Evolutionary conservation across 345 rosid genomes (phyloP).

Genomic region (Salix brachista): DNA sequence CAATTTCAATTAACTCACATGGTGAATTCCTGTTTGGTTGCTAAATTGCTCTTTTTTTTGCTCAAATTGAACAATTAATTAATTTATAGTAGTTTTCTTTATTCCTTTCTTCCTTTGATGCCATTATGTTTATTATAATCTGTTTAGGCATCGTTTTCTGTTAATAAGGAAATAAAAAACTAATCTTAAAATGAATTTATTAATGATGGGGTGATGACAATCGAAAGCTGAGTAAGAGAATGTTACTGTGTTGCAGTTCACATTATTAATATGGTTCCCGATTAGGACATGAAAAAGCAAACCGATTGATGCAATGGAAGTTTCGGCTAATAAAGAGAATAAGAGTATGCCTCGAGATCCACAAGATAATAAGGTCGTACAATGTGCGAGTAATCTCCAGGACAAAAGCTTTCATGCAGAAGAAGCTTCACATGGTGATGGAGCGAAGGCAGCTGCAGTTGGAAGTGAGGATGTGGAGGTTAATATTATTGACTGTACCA

Average conservation of each 20-base stretch:
- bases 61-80: not conserved
- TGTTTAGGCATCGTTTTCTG: not conserved
- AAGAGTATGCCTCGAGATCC: conserved; percentile 19
- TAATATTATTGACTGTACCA: conserved; percentile 40
- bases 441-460: not conserved
- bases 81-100: not conserved
- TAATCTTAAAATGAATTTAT: not conserved
- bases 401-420: conserved; percentile 29
- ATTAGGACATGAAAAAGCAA: conserved; percentile 28
- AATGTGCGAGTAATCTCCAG: conserved; percentile 38
- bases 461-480: conserved; percentile 41
- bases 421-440: conserved; percentile 16
- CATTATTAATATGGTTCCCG: conserved; percentile 32
- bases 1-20: not conserved
- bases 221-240: not conserved
- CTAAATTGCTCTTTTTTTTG: not conserved
- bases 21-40: not conserved
- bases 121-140: not conserved
- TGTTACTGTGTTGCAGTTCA: not conserved
- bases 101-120: not conserved
- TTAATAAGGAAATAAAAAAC: not conserved
- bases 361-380: conserved; percentile 33
- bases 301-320: conserved; percentile 21
- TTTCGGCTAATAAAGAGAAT: conserved; percentile 21
- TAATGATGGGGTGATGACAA: not conserved